Percentiles rank a stretch among this genome's conserved stretches.
Conservation (phyloP, 257 asterid genomes). For the Perilla frutescens region DNA sequence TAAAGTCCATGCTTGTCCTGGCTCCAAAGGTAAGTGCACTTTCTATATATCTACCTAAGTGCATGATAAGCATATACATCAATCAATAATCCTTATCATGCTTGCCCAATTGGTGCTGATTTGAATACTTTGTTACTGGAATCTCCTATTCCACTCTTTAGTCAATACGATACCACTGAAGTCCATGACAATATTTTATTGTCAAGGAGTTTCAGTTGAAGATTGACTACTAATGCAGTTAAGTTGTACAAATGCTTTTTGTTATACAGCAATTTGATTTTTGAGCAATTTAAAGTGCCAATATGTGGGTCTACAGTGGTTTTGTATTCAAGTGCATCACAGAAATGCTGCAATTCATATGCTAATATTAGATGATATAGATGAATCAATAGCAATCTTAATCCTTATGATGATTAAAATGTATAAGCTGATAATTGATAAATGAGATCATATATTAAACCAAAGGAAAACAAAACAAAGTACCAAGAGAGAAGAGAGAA, state of each 20-base stretch:
- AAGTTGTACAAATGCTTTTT: slow-evolving; percentile 4
- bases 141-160: slow-evolving; percentile 26
- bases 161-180: neutral
- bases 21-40: slow-evolving; percentile 86
- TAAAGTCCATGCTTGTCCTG: slow-evolving; percentile 94
- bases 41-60: slow-evolving; percentile 12
- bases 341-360: slow-evolving; percentile 12
- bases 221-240: slow-evolving; percentile 18
- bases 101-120: slow-evolving; percentile 6
- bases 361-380: slow-evolving; percentile 22
- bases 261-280: slow-evolving; percentile 4
- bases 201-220: slow-evolving; percentile 15
- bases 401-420: slow-evolving; percentile 26
- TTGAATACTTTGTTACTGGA: slow-evolving; percentile 18
- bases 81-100: slow-evolving; percentile 4
- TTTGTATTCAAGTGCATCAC: slow-evolving; percentile 26
- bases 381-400: slow-evolving; percentile 28
- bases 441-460: too few relatives aligned
- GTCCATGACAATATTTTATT: neutral
- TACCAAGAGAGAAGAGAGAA: too few relatives aligned
- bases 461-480: too few relatives aligned
- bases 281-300: slow-evolving; percentile 12
- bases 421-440: slow-evolving; percentile 30
- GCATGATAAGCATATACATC: slow-evolving; percentile 26
- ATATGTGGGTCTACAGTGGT: slow-evolving; percentile 14